Evolutionary conservation across 148 eudicot genomes (phyloP).

Genomic region (Pharnaceum exiguum): DNA sequence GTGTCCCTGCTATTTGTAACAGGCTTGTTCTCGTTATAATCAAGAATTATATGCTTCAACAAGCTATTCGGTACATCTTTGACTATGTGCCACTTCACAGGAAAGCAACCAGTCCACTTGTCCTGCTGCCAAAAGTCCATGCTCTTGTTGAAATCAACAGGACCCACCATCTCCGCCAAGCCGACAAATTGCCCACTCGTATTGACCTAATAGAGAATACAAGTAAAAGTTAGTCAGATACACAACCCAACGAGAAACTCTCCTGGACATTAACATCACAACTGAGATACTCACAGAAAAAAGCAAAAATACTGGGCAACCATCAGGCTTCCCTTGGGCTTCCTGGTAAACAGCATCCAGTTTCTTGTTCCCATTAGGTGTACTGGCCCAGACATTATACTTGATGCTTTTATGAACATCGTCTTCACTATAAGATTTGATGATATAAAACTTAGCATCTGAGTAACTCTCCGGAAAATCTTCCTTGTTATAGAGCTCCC

Average conservation of each 20-base stretch:
- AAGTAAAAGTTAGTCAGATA: not conserved
- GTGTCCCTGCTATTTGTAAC: slow-evolving; percentile 55
- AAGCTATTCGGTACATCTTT: slow-evolving; percentile 46
- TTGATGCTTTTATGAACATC: slow-evolving; percentile 52
- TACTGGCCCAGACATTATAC: slow-evolving; percentile 49
- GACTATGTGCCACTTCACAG: slow-evolving; percentile 53
- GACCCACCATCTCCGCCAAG: slow-evolving; percentile 42
- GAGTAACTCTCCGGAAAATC: slow-evolving; percentile 38
- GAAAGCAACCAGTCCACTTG: slow-evolving; percentile 51
- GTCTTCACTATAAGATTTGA: slow-evolving; percentile 52
- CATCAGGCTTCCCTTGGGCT: slow-evolving; percentile 38
- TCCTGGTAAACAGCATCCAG: slow-evolving; percentile 48
- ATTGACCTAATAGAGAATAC: slow-evolving; percentile 29
- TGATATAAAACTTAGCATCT: slow-evolving; percentile 40
- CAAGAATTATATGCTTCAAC: slow-evolving; percentile 44
- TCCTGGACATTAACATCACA: not conserved
- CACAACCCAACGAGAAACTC: not conserved
- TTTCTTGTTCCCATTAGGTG: slow-evolving; percentile 48
- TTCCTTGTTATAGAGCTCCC: slow-evolving; percentile 35
- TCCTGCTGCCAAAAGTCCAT: slow-evolving; percentile 56
- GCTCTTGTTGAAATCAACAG: slow-evolving; percentile 39
- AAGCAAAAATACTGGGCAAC: slow-evolving; percentile 40
- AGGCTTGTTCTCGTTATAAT: slow-evolving; percentile 49
- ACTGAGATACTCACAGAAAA: slow-evolving; percentile 33
- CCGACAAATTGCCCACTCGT: slow-evolving; percentile 53